Evolutionary conservation across 2,329 filamentous ascomycete species (phyloP), one percentile per base, ranked within the genome.

Genomic region (Aspergillus ochraceoroseus): DNA sequence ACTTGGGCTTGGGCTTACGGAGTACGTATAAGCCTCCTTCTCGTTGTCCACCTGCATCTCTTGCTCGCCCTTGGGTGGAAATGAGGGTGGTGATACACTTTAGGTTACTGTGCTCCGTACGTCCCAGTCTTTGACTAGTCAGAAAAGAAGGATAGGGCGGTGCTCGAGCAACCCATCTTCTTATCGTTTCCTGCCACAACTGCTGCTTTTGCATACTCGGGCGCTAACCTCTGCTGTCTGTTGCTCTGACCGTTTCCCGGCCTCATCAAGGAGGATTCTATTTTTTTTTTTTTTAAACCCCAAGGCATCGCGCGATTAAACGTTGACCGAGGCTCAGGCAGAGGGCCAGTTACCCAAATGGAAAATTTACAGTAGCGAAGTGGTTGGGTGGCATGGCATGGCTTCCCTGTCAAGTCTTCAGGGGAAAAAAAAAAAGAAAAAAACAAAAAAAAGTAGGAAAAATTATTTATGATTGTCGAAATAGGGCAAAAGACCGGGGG

Each of bases 191-290:
- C 38, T 29, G 29, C 43, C 38, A 42, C n/a, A 15, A 13, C 34
- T 37, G 20, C 9, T 20, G 38, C 20, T 32, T 30, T 30, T 14
- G 5, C 36, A 28, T 23, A 17, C 44, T 37, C 26, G 29, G 44
- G 41, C 41, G 36, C 44, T 41, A 47, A 42, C 23, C 32, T 32
- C 31, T 40, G 25, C 36, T 35, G 37, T 31, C 25, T 44, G 17
- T 23, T 30, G 33, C 34, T 44, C 46, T 38, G 41, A 44, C 41
- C 29, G 41, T 42, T 49, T 23, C 31, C 32, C n/a, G 43, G 43
- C 18, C 41, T 47, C 32, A 30, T 41, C 40, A 35, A 37, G 13
- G 22, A 37, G 35, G 25, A 28, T 19, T 14, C 19, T 32, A 38
- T 20, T 30, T 38, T 25, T 35, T 33, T 37, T n/a, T 13, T 39